Evolutionary conservation across 805 yeast species (phyloP).

Genomic region (Grigorovia humatica): DNA sequence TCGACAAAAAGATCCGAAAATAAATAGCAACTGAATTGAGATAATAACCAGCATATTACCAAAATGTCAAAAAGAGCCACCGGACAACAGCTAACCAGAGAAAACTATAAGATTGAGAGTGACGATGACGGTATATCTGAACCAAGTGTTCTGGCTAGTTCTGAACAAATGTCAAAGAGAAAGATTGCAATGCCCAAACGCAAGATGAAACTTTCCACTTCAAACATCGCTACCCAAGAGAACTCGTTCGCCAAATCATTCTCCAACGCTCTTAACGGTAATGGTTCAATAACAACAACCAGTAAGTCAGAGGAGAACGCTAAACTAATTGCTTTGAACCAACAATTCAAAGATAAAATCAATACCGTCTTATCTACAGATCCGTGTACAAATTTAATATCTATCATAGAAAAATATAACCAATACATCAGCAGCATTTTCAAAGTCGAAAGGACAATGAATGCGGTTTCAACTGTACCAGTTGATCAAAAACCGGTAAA

Average conservation of each 20-base stretch:
- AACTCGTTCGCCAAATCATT: constrained; percentile 14
- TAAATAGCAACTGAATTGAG: neutral
- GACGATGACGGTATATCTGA: constrained; percentile 33
- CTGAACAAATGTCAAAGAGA: constrained; percentile 53
- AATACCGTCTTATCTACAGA: constrained; percentile 32
- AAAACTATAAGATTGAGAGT: constrained; percentile 28
- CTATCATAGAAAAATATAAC: constrained; percentile 48
- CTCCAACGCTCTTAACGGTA: constrained; percentile 5
- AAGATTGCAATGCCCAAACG: constrained; percentile 54
- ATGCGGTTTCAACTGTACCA: neutral
- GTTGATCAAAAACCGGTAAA: neutral
- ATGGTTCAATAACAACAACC: neutral
- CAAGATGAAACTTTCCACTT: constrained; percentile 23
- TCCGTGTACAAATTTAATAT: constrained; percentile 45
- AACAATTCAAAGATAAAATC: constrained; percentile 43
- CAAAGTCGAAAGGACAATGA: constrained; percentile 6
- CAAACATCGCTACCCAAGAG: constrained; percentile 7
- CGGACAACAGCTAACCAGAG: constrained; percentile 51
- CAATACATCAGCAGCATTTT: constrained; percentile 36
- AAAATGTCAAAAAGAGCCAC: constrained; percentile 62
- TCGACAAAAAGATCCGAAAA: neutral
- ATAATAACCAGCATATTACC: neutral
- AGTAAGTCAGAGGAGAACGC: constrained; percentile 30
- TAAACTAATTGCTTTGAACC: constrained; percentile 56
- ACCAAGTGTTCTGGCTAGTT: constrained; percentile 47